Percentiles rank a stretch among this genome's conserved stretches.
phyloP scores from a whole-genome alignment of 108 stramenopile species.

The Ochromonas danica region DNA sequence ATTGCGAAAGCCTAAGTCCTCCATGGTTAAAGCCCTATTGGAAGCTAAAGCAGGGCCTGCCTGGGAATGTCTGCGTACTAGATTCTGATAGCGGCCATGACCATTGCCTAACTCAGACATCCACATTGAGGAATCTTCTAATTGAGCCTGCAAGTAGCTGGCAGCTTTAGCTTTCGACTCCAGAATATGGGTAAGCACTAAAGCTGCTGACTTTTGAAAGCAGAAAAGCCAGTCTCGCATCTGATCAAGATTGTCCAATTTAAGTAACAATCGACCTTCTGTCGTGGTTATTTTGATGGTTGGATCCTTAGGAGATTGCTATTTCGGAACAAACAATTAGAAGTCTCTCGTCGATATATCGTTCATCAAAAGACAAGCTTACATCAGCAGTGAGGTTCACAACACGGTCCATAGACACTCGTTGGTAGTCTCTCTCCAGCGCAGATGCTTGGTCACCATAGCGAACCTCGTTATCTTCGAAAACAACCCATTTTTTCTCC shows the following conservation, averaged over 20 bases:
- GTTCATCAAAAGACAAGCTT: neutral
- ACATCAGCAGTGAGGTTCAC: neutral
- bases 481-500: conserved; percentile 8
- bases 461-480: neutral
- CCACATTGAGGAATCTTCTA: neutral
- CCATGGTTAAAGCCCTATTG: no score
- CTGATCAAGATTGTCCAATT: neutral
- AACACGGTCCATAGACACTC: neutral
- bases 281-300: neutral
- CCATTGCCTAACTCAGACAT: neutral
- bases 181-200: neutral
- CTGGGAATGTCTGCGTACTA: no score
- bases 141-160: neutral
- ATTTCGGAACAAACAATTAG: neutral
- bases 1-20: neutral
- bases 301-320: neutral
- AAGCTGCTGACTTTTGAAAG: conserved; percentile 8
- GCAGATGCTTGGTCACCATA: neutral
- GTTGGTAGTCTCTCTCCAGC: neutral
- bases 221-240: conserved; percentile 11
- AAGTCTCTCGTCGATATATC: neutral
- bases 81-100: no score
- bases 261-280: neutral
- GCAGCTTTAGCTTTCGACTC: neutral
- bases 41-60: no score